A percentile compares a stretch with the other conserved stretches of the same genome.
Evolutionary conservation across 2,329 filamentous ascomycete species (phyloP).

Genomic region (Exophiala oligosperma): DNA sequence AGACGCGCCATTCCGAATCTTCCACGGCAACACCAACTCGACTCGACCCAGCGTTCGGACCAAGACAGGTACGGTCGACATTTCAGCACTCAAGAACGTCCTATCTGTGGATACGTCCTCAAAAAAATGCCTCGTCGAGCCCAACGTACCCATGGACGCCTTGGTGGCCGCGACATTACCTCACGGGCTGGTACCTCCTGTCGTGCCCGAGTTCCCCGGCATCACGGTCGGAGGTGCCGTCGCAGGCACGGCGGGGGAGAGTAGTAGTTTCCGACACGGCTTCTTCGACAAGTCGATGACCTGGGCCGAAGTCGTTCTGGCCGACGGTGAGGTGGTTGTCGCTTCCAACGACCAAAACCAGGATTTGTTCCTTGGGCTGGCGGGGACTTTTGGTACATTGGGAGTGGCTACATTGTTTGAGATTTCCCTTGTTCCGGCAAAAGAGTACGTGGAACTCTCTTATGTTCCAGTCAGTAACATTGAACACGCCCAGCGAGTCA

Average conservation of each 20-base stretch:
- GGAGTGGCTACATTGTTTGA: slow-evolving; percentile 64
- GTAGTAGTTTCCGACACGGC: slow-evolving; percentile 67
- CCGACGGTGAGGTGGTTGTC: slow-evolving; percentile 57
- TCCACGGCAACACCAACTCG: slow-evolving; percentile 58
- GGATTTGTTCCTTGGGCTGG: slow-evolving; percentile 66
- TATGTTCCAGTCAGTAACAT: slow-evolving; percentile 47
- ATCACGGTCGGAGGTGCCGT: slow-evolving; percentile 71
- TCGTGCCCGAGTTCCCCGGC: slow-evolving; percentile 72
- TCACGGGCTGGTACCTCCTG: slow-evolving; percentile 60
- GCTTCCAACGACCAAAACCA: slow-evolving; percentile 56
- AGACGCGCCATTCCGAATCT: slow-evolving; percentile 53
- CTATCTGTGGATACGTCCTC: slow-evolving; percentile 57
- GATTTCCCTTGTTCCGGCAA: slow-evolving; percentile 47
- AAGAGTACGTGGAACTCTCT: slow-evolving; percentile 50
- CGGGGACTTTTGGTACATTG: slow-evolving; percentile 65
- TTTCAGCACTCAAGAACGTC: slow-evolving; percentile 63
- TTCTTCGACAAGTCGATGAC: slow-evolving; percentile 64
- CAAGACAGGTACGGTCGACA: slow-evolving; percentile 63
- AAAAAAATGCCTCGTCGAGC: slow-evolving; percentile 65
- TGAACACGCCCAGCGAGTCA: slow-evolving; percentile 37
- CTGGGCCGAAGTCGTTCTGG: slow-evolving; percentile 65
- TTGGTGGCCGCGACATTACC: slow-evolving; percentile 60
- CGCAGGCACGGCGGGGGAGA: slow-evolving; percentile 67
- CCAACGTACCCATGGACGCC: slow-evolving; percentile 68
- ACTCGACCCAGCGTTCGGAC: slow-evolving; percentile 47